Percentiles rank a stretch among this genome's conserved stretches.
Evolutionary conservation across 108 stramenopile genomes (phyloP).

Genomic region (Licmophora abbreviata): DNA sequence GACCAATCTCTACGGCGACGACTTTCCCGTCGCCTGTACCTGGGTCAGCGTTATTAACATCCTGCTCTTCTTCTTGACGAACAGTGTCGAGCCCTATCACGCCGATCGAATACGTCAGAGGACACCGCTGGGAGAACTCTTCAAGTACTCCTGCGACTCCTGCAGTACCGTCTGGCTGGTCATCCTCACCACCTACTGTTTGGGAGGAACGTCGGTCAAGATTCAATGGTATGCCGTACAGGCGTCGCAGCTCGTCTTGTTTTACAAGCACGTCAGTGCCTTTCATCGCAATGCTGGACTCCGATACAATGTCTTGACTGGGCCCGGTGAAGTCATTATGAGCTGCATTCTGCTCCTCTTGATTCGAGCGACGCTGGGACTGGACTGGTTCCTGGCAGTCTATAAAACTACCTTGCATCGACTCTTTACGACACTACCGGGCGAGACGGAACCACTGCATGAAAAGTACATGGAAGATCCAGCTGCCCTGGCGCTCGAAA

Average conservation of each 20-base stretch:
- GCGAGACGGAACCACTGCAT: conserved; percentile 25
- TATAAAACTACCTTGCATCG: conserved; percentile 46
- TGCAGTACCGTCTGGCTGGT: conserved; percentile 73
- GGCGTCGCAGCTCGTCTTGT: conserved; percentile 66
- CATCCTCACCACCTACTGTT: conserved; percentile 68
- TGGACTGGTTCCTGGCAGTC: conserved; percentile 59
- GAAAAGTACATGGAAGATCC: conserved; percentile 47
- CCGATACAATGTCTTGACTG: conserved; percentile 75
- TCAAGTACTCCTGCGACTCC: conserved; percentile 84
- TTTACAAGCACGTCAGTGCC: conserved; percentile 79
- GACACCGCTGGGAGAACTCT: conserved; percentile 75
- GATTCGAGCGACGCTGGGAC: conserved; percentile 59
- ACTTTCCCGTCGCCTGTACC: conserved; percentile 60
- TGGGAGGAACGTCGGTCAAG: conserved; percentile 45
- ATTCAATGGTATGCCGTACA: conserved; percentile 89
- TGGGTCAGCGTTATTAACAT: conserved; percentile 75
- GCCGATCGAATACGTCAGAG: conserved; percentile 80
- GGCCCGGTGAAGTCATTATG: conserved; percentile 80
- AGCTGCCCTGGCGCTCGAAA: conserved; percentile 36
- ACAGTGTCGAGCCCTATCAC: conserved; percentile 56
- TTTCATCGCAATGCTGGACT: conserved; percentile 81
- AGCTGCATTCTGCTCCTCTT: conserved; percentile 44
- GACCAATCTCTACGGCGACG: conserved; percentile 51
- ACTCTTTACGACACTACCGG: conserved; percentile 16
- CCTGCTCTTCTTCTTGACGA: conserved; percentile 61